Percentiles rank a stretch among this genome's conserved stretches.
phyloP scores from a whole-genome alignment of 2,329 filamentous ascomycete genomes.

The Botrytis fabae region DNA sequence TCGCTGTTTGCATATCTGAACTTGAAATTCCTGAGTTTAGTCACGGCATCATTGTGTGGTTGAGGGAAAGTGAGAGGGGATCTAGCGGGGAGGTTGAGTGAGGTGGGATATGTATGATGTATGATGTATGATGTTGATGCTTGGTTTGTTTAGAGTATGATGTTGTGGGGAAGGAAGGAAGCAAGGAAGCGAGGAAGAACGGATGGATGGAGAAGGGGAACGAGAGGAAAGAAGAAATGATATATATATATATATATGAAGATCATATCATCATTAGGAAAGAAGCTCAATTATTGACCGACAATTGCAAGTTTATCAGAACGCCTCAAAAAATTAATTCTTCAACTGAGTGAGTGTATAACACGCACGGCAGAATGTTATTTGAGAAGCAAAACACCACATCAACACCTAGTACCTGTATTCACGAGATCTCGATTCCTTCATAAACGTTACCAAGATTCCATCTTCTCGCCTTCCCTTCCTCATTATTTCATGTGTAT shows the following conservation, averaged over 20 bases:
- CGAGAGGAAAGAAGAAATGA: neutral
- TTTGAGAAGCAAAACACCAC: neutral
- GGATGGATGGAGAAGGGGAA: too few relatives aligned
- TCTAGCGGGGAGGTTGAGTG: neutral
- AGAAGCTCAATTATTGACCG: neutral
- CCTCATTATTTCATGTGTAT: neutral
- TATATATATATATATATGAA: neutral
- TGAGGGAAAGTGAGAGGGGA: neutral
- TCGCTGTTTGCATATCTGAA: neutral
- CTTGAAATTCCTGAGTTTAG: neutral
- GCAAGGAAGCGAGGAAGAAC: neutral
- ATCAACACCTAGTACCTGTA: neutral
- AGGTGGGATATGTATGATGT: neutral
- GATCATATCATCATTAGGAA: neutral
- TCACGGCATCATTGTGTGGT: neutral
- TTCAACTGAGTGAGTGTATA: neutral
- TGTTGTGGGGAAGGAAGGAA: neutral
- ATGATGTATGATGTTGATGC: neutral
- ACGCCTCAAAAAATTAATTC: accelerated
- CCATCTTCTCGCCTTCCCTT: neutral
- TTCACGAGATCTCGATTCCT: neutral
- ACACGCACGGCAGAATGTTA: neutral
- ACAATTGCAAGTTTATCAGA: neutral
- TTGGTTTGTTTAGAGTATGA: neutral
- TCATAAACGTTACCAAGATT: neutral